phyloP scores from a whole-genome alignment of 2,329 filamentous ascomycete species.

The Xylariaceae sp. region DNA sequence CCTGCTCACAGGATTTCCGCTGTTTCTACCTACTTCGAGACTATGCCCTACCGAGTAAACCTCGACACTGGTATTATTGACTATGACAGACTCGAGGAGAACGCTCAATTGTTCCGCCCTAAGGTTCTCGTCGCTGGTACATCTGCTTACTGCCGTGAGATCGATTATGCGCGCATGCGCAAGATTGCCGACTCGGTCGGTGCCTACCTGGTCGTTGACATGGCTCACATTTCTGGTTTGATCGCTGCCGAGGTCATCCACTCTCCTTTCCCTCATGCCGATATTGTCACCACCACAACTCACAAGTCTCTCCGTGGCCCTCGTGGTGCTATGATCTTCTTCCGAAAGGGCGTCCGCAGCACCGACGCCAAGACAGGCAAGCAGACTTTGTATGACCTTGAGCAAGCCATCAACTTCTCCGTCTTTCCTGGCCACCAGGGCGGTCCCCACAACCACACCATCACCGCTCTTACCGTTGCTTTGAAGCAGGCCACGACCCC shows the following conservation, averaged over 20 bases:
- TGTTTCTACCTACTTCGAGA: conserved; percentile 99
- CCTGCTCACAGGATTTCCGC: conserved; percentile 70
- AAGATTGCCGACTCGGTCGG: conserved; percentile 92
- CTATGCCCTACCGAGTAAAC: conserved; percentile 91
- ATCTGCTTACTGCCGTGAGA: conserved; percentile 96
- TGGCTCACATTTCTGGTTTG: conserved; percentile 98
- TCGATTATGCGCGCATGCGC: conserved; percentile 96
- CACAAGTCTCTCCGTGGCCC: conserved; percentile 99
- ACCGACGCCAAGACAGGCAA: conserved; percentile 90
- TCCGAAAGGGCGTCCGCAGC: conserved; percentile 92
- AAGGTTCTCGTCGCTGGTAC: conserved; percentile 97
- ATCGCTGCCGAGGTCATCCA: conserved; percentile 92
- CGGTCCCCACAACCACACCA: conserved; percentile 99
- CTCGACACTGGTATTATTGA: conserved; percentile 93
- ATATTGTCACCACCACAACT: conserved; percentile 97
- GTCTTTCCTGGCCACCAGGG: conserved; percentile 99
- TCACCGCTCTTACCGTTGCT: conserved; percentile 92
- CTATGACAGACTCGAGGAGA: conserved; percentile 89
- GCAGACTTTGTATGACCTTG: conserved; percentile 87
- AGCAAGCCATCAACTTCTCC: conserved; percentile 96
- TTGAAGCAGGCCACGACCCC: conserved; percentile 89
- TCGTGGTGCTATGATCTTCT: conserved; percentile 99
- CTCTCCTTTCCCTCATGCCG: conserved; percentile 87
- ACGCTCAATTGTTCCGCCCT: conserved; percentile 88
- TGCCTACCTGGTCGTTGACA: conserved; percentile 94